These are phyloP conservation scores for Jacaranda copaia DNA, from an alignment of 257 asterid species.

Conservation along the genomic window DNA sequence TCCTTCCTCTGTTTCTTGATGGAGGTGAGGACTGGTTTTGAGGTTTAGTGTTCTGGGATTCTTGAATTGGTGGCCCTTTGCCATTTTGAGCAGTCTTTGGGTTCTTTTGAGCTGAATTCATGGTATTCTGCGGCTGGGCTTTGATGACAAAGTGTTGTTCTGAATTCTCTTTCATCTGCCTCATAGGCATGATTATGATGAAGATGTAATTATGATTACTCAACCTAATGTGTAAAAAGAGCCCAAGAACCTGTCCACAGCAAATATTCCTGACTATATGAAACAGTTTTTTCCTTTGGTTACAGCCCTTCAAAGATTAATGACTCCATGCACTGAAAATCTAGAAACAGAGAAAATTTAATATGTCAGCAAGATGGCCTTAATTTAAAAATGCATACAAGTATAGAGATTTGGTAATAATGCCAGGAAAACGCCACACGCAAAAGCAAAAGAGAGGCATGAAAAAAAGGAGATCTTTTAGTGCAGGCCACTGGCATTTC, in stretches of 20 bases:
- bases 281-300: conserved; percentile 33
- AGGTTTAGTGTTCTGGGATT: conserved; percentile 55
- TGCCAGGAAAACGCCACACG: conserved; percentile 58
- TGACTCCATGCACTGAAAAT: conserved; percentile 63
- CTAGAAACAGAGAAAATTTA: conserved; percentile 50
- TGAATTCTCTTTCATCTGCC: conserved; percentile 81
- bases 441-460: conserved; percentile 50
- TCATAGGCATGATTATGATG: conserved; percentile 71
- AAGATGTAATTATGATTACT: conserved; percentile 21
- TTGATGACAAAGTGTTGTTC: conserved; percentile 77
- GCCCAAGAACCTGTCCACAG: conserved; percentile 23
- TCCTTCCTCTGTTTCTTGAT: conserved; percentile 74
- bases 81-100: conserved; percentile 65
- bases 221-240: conserved; percentile 18
- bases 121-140: conserved; percentile 62
- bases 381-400: conserved; percentile 42
- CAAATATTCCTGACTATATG: conserved; percentile 39
- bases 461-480: conserved; percentile 45
- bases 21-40: conserved; percentile 70
- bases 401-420: conserved; percentile 50
- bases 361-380: conserved; percentile 62
- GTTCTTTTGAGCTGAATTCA: conserved; percentile 55
- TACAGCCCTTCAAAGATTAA: conserved; percentile 48
- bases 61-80: conserved; percentile 66
- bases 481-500: conserved; percentile 50